A percentile compares a stretch with the other conserved stretches of the same genome.
These are phyloP conservation scores for Calonectria naviculata DNA, from an alignment of 2,329 filamentous ascomycete species.

Conservation along the genomic window DNA sequence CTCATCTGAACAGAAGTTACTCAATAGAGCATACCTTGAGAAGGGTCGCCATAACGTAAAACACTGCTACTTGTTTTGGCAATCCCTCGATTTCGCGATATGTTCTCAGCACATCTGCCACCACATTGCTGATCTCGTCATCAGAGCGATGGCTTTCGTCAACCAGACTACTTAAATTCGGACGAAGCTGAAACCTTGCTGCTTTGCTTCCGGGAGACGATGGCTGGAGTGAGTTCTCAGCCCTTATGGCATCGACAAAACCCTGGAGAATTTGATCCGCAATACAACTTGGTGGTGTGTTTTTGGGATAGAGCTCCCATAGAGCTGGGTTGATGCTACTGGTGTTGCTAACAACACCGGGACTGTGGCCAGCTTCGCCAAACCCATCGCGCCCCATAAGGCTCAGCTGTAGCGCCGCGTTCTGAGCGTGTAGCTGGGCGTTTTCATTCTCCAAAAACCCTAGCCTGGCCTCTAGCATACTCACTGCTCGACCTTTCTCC, in stretches of 20 bases:
- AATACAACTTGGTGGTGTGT: slow-evolving; percentile 37
- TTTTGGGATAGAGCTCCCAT: slow-evolving; percentile 39
- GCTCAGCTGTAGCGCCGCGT: slow-evolving; percentile 43
- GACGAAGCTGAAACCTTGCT: slow-evolving; percentile 31
- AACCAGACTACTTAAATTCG: slow-evolving; percentile 39
- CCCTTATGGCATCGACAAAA: slow-evolving; percentile 36
- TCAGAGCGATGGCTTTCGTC: slow-evolving; percentile 35
- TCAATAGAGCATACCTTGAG: slow-evolving; percentile 36
- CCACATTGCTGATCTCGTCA: slow-evolving; percentile 46
- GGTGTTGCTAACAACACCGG: slow-evolving; percentile 19
- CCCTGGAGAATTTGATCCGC: slow-evolving; percentile 44
- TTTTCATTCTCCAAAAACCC: slow-evolving; percentile 41
- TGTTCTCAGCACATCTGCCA: slow-evolving; percentile 43
- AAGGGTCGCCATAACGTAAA: slow-evolving; percentile 43
- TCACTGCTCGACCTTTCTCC: slow-evolving; percentile 33
- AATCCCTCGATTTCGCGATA: slow-evolving; percentile 45
- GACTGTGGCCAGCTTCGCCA: slow-evolving; percentile 12
- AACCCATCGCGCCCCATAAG: slow-evolving; percentile 34
- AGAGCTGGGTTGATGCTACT: slow-evolving; percentile 21
- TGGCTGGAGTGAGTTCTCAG: slow-evolving; percentile 22
- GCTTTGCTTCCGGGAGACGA: slow-evolving; percentile 17
- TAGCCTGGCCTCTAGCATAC: slow-evolving; percentile 31
- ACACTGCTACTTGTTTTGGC: slow-evolving; percentile 44
- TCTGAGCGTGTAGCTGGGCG: slow-evolving; percentile 42
- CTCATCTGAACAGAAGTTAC: background rate